These are phyloP conservation scores for Solanum hybrid DNA, from an alignment of 305 asterid species.

Conservation along the genomic window DNA sequence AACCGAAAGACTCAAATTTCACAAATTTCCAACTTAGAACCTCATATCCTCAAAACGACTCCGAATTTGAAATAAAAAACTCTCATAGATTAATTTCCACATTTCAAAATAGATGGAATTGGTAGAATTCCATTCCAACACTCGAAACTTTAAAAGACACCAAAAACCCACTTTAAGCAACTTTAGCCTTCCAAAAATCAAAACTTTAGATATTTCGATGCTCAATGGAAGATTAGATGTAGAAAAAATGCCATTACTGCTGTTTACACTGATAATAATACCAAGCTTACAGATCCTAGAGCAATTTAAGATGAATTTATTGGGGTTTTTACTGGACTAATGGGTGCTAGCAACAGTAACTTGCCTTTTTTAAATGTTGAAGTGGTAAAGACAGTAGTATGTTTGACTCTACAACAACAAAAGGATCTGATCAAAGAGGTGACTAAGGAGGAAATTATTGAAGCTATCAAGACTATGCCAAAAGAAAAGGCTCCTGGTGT, in stretches of 20 bases:
- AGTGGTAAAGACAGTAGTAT: too few species aligned
- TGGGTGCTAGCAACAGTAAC: background rate
- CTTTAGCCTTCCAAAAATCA: background rate
- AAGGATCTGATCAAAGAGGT: too few species aligned
- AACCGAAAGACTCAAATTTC: background rate
- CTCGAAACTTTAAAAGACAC: background rate
- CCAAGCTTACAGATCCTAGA: background rate
- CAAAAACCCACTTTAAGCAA: too few species aligned
- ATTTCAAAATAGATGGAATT: background rate
- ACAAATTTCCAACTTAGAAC: background rate
- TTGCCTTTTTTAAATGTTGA: too few species aligned
- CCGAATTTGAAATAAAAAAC: background rate
- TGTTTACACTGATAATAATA: background rate
- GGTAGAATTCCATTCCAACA: background rate
- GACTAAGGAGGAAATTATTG: too few species aligned
- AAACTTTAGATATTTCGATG: background rate
- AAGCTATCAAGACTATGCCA: too few species aligned
- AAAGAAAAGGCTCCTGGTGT: too few species aligned
- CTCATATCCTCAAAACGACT: background rate
- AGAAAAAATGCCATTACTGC: background rate
- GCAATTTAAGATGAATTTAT: background rate
- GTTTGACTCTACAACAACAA: too few species aligned
- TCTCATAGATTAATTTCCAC: background rate
- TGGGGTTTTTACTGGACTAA: background rate
- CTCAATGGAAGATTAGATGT: background rate